phyloP scores from a whole-genome alignment of 2,329 filamentous ascomycete species.

The Cytospora leucostoma region DNA sequence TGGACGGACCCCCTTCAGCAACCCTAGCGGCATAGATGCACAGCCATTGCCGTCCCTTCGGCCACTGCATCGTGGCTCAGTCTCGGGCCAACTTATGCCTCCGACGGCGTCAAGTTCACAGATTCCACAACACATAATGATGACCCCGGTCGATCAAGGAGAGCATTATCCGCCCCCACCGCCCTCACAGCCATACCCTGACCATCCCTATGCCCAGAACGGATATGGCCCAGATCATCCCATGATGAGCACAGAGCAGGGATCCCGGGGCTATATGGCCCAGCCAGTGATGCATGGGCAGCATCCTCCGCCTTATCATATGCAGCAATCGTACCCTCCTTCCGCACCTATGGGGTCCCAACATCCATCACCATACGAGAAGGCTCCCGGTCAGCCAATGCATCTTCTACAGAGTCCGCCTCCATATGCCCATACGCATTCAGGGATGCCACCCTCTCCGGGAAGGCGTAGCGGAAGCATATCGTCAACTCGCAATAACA shows the following conservation, averaged over 20 bases:
- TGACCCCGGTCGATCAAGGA: slow-evolving; percentile 13
- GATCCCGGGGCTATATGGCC: slow-evolving; percentile 24
- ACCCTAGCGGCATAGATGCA: slow-evolving; percentile 20
- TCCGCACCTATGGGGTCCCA: slow-evolving; percentile 10
- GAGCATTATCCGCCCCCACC: slow-evolving; percentile 17
- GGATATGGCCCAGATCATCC: slow-evolving; percentile 27
- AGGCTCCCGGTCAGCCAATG: slow-evolving; percentile 13
- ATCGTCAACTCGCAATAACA: slow-evolving; percentile 33
- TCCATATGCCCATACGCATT: slow-evolving; percentile 20
- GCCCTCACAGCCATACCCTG: slow-evolving; percentile 15
- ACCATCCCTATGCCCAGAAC: slow-evolving; percentile 22
- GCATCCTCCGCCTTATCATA: slow-evolving; percentile 17
- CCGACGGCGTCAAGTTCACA: slow-evolving; percentile 15
- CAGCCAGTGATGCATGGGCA: slow-evolving; percentile 24
- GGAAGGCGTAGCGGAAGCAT: slow-evolving; percentile 36
- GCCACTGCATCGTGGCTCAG: slow-evolving; percentile 22
- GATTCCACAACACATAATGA: slow-evolving; percentile 13
- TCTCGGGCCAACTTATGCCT: slow-evolving; percentile 21
- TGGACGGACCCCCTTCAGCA: slow-evolving; percentile 26
- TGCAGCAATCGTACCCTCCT: slow-evolving; percentile 18
- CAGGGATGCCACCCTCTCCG: slow-evolving; percentile 35
- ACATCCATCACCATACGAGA: slow-evolving; percentile 10
- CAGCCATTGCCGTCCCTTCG: slow-evolving; percentile 22
- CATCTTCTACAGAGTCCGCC: slow-evolving; percentile 26
- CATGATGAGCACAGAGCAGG: slow-evolving; percentile 26